Percentiles rank a stretch among this genome's conserved stretches.
Evolutionary conservation across 768 basidiomycete species (phyloP).

Genomic region (Leucosporidium creatinivorum): DNA sequence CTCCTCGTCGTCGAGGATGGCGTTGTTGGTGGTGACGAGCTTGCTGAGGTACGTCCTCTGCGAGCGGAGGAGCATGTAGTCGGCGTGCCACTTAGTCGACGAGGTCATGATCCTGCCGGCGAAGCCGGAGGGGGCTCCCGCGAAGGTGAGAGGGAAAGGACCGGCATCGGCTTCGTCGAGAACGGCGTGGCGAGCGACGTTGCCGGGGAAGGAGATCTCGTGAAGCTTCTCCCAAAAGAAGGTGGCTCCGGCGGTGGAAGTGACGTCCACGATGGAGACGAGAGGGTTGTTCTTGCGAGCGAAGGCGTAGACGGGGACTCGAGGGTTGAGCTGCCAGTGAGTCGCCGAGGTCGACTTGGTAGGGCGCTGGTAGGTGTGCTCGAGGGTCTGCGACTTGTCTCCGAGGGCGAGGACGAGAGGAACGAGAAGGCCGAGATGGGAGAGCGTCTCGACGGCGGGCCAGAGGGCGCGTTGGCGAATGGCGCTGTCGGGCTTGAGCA

Average conservation of each 20-base stretch:
- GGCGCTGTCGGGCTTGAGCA: conserved; percentile 9
- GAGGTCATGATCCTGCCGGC: neutral
- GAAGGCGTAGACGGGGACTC: conserved; percentile 16
- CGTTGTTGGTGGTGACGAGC: conserved; percentile 47
- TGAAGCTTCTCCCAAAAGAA: conserved; percentile 57
- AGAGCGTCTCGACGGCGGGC: conserved; percentile 52
- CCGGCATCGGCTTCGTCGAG: neutral
- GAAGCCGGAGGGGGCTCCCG: neutral
- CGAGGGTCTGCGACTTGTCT: neutral
- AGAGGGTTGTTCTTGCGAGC: conserved; percentile 3
- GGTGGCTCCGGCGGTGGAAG: conserved; percentile 41
- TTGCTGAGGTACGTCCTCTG: conserved; percentile 60
- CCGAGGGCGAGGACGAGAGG: conserved; percentile 44
- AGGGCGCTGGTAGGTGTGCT: neutral
- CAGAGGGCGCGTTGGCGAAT: conserved; percentile 44
- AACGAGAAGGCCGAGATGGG: conserved; percentile 53
- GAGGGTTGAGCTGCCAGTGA: conserved; percentile 13
- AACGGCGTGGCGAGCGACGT: neutral
- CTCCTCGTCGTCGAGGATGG: conserved; percentile 49
- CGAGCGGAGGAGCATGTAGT: conserved; percentile 59
- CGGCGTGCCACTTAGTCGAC: conserved; percentile 48
- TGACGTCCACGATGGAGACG: neutral
- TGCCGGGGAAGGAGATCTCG: conserved; percentile 40
- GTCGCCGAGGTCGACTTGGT: neutral
- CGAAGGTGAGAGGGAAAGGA: neutral